These are phyloP conservation scores for Fusarium pseudoanthophilum DNA, from an alignment of 2,329 filamentous ascomycete genomes.

Conservation along the genomic window DNA sequence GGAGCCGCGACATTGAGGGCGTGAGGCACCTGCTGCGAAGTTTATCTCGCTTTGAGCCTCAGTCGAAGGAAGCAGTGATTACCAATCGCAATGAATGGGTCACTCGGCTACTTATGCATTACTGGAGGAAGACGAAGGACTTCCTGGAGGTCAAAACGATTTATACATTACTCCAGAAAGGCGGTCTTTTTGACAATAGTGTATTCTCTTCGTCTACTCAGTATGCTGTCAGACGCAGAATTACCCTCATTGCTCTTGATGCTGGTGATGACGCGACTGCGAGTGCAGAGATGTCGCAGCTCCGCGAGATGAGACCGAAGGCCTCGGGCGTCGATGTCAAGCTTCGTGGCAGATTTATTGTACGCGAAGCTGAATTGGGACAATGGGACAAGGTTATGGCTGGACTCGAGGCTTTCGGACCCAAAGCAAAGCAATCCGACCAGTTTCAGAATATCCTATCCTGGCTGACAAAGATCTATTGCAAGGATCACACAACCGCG, in stretches of 20 bases:
- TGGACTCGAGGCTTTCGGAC: slow-evolving; percentile 38
- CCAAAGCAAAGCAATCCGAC: slow-evolving; percentile 22
- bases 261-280: slow-evolving; percentile 45
- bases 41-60: slow-evolving; percentile 14
- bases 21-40: slow-evolving; percentile 25
- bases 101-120: slow-evolving; percentile 40
- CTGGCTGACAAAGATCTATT: slow-evolving; percentile 51
- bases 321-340: slow-evolving; percentile 39
- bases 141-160: slow-evolving; percentile 40
- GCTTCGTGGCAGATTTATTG: slow-evolving; percentile 43
- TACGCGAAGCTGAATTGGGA: slow-evolving; percentile 44
- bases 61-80: neutral
- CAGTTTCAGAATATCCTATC: slow-evolving; percentile 45
- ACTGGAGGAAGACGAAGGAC: slow-evolving; percentile 42
- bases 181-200: slow-evolving; percentile 42
- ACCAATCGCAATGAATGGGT: slow-evolving; percentile 34
- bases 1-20: slow-evolving; percentile 27
- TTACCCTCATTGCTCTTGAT: slow-evolving; percentile 43
- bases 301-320: slow-evolving; percentile 37
- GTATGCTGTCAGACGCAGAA: slow-evolving; percentile 46
- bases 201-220: slow-evolving; percentile 34
- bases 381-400: slow-evolving; percentile 43
- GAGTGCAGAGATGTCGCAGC: slow-evolving; percentile 38
- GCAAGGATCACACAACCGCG: slow-evolving; percentile 37
- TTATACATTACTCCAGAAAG: slow-evolving; percentile 44